phyloP scores from a whole-genome alignment of 2,329 filamentous ascomycete genomes.

The Colletotrichum karsti region DNA sequence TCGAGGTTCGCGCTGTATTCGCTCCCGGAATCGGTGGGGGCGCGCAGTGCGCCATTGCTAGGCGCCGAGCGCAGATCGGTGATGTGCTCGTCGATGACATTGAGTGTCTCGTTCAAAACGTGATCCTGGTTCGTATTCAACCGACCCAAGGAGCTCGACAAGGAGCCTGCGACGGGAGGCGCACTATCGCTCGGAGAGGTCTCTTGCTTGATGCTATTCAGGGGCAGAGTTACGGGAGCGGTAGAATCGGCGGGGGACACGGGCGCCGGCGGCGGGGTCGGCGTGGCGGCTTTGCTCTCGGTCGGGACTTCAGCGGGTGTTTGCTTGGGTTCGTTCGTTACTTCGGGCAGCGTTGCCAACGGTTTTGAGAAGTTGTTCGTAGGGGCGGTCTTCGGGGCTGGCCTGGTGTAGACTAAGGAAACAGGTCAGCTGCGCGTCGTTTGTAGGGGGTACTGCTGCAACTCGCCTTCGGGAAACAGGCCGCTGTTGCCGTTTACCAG shows the following conservation, averaged over 20 bases:
- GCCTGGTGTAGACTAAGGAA: constrained; percentile 69
- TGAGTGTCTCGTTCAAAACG: constrained; percentile 93
- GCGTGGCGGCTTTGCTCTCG: background rate
- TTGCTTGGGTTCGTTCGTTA: constrained; percentile 35
- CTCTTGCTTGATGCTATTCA: constrained; percentile 50
- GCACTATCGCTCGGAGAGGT: constrained; percentile 35
- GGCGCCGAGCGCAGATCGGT: constrained; percentile 77
- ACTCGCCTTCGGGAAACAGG: constrained; percentile 83
- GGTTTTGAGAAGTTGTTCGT: constrained; percentile 40
- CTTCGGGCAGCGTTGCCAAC: constrained; percentile 39
- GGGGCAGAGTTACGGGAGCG: constrained; percentile 46
- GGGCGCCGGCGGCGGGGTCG: constrained; percentile 29
- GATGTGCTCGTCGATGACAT: constrained; percentile 97
- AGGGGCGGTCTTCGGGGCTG: constrained; percentile 56
- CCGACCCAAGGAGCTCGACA: constrained; percentile 37
- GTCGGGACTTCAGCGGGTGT: constrained; percentile 13
- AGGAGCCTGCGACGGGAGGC: constrained; percentile 45
- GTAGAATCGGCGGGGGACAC: constrained; percentile 39
- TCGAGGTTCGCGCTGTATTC: constrained; percentile 86
- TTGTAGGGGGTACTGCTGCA: constrained; percentile 28
- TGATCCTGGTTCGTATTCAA: constrained; percentile 64
- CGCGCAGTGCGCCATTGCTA: constrained; percentile 60
- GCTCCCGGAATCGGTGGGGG: constrained; percentile 81
- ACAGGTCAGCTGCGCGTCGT: constrained; percentile 5
- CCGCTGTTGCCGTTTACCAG: constrained; percentile 77